Percentiles rank a stretch among this genome's conserved stretches.
phyloP scores from a whole-genome alignment of 345 rosid genomes.

The Eucalyptus leucophloia region DNA sequence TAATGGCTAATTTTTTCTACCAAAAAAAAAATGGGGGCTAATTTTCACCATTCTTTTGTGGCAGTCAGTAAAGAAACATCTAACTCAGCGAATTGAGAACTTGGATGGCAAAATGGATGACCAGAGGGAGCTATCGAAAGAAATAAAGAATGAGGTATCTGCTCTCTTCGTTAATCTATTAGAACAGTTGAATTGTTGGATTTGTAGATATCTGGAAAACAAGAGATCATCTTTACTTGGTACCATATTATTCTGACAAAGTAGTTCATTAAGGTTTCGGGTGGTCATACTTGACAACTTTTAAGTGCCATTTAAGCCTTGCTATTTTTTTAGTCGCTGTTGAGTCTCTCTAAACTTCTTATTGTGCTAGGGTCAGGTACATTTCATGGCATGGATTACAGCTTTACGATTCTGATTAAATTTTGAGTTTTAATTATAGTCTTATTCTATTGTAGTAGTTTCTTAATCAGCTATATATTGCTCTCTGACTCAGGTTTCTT shows the following conservation, averaged over 20 bases:
- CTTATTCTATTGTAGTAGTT: not conserved
- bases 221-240: not conserved
- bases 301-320: not conserved
- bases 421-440: not conserved
- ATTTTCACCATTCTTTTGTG: not conserved
- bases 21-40: not conserved
- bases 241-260: not conserved
- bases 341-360: not conserved
- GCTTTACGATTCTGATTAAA: not conserved
- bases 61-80: slow-evolving; percentile 81
- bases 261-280: not conserved
- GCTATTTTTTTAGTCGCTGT: not conserved
- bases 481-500: slow-evolving; percentile 43
- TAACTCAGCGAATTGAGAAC: slow-evolving; percentile 62
- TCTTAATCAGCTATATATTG: not conserved
- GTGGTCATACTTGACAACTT: not conserved
- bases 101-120: slow-evolving; percentile 73
- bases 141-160: slow-evolving; percentile 53
- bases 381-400: not conserved
- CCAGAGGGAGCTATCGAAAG: slow-evolving; percentile 66
- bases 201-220: not conserved
- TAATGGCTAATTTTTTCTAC: not conserved
- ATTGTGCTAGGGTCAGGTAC: not conserved
- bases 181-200: not conserved
- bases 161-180: not conserved